Base-by-base conservation (phyloP, 495 filamentous ascomycete genomes). In the Endocarpon pusillum region DNA sequence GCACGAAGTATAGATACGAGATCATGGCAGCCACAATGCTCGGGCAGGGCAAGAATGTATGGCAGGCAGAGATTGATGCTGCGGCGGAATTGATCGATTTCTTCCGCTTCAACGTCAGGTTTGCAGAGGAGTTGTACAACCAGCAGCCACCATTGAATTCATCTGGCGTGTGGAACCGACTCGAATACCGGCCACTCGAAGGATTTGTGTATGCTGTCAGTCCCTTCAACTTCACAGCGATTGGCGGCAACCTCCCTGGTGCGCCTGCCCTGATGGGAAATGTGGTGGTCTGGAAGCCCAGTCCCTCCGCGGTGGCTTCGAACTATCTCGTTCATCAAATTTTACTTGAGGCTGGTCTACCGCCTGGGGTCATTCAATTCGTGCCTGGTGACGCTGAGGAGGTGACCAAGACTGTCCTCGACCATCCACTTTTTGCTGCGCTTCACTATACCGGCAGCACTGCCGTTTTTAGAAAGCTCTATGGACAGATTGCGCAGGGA, bases 21-120 rank as follows among this genome's bases (percentile, higher is more conserved):
- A 62, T 94, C 36, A 86, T 92, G 78, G 85, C 86, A 4, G 69
- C 83, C 23, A 94, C 85, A 5, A 92, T 94, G 68, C 64, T 92
- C 16, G 85, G 85, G 20, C 85, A 94, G 54, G 85, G 85, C 41
- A 94, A 94, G 67, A 93, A 92, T 54, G 80, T 79, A 17, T 93
- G 82, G 82, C 85, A 94, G 53, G 85, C 85, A 14, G 85, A 94
- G 68, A 92, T 94, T 43, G 85, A 94, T 55, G 73, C 87, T 17
- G 86, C 87, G 3, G 87, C 87, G 2, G 86, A 96, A 63, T 58
- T 92, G 26, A 73, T 69, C 42, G 86, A 96, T 53, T 96, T 96
- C 60, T 65, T 96, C 44, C 67, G 80, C 39, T 91, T 91, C 59
- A 85, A 81, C 43, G 83, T 89, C 23, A 73, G 81, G 47, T 91